A percentile compares a stretch with the other conserved stretches of the same genome.
Conservation (phyloP, 2,329 filamentous ascomycete genomes). For the Colletotrichum lupini region DNA sequence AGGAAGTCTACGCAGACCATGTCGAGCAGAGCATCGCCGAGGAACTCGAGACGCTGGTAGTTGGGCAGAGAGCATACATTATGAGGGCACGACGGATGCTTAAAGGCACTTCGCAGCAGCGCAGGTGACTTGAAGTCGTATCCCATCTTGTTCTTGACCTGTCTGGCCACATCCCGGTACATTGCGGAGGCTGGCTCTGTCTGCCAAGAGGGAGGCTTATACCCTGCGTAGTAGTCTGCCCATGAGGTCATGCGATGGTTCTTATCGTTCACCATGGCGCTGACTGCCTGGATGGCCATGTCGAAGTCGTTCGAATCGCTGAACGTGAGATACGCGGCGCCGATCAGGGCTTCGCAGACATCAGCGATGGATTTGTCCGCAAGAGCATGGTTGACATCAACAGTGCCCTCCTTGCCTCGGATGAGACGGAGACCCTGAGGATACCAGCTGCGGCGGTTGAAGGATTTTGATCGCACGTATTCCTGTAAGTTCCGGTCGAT, state of each 20-base stretch:
- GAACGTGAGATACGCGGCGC: conserved; percentile 76
- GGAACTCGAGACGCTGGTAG: conserved; percentile 92
- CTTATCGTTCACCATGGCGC: conserved; percentile 73
- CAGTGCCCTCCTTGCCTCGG: conserved; percentile 74
- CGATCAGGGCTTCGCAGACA: conserved; percentile 94
- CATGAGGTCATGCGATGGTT: conserved; percentile 78
- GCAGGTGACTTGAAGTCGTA: conserved; percentile 79
- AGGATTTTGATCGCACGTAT: conserved; percentile 85
- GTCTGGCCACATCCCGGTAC: conserved; percentile 74
- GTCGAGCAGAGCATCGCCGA: conserved; percentile 90
- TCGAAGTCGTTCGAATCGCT: conserved; percentile 59
- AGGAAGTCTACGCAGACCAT: conserved; percentile 87
- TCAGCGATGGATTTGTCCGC: conserved; percentile 93
- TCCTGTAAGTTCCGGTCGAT: conserved; percentile 73
- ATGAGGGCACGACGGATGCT: conserved; percentile 84
- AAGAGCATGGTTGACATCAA: conserved; percentile 71
- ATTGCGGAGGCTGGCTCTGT: conserved; percentile 68
- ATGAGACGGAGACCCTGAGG: conserved; percentile 80
- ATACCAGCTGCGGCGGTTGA: conserved; percentile 89
- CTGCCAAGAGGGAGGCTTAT: conserved; percentile 79
- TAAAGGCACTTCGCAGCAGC: conserved; percentile 85
- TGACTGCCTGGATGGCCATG: conserved; percentile 72
- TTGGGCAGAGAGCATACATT: conserved; percentile 79
- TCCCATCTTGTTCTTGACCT: conserved; percentile 68
- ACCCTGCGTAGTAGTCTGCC: conserved; percentile 78